Percentiles rank a stretch among this genome's conserved stretches.
Conservation (phyloP, 148 eudicot genomes). For the Vaccinium darrowii region DNA sequence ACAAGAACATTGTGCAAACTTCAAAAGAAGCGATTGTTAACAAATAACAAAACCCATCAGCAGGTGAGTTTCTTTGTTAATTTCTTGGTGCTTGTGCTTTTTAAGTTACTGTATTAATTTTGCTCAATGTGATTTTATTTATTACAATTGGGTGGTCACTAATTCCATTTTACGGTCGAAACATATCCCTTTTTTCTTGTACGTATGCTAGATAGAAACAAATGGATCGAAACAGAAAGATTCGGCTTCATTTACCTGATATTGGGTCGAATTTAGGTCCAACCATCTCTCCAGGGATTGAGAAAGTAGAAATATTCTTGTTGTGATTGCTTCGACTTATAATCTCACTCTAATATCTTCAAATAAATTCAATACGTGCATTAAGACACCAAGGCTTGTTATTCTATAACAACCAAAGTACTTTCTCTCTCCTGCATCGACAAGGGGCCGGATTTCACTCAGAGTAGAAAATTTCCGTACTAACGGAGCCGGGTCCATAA, state of each 20-base stretch:
- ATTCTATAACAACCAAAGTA: neutral
- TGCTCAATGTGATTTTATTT: neutral
- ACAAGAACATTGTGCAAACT: neutral
- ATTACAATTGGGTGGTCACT: neutral
- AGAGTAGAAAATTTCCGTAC: too few species aligned
- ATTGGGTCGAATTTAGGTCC: neutral
- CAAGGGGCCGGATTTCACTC: too few species aligned
- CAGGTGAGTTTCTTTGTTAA: conserved; percentile 4
- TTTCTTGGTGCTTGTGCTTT: neutral
- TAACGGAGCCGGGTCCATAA: too few species aligned
- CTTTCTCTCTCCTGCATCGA: neutral
- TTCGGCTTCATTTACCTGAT: neutral
- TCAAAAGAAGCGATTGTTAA: neutral
- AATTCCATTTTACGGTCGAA: neutral
- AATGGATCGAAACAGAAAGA: neutral
- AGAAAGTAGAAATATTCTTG: neutral
- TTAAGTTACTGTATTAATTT: neutral
- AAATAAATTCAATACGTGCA: neutral
- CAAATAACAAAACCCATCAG: neutral
- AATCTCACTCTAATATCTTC: neutral
- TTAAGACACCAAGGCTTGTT: neutral
- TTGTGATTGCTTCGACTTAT: neutral
- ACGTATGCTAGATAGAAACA: too few species aligned
- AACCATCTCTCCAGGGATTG: neutral
- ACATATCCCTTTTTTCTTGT: neutral